Conservation (phyloP, 108 stramenopile genomes). For the Fragilaria crotonensis region DNA sequence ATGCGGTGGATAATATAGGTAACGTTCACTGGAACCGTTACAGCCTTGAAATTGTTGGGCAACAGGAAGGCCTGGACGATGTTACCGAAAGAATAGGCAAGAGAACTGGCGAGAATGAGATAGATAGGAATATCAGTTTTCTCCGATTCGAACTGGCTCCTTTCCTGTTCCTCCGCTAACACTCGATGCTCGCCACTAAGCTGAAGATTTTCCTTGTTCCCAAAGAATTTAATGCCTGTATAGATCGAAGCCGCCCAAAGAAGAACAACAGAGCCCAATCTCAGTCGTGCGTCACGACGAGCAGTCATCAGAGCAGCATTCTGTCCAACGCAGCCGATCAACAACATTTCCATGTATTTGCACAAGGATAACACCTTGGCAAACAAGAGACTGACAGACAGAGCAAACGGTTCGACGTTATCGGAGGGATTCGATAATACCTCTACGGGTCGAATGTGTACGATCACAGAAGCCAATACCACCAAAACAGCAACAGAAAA, state of each 20-base stretch:
- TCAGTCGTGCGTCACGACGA: neutral
- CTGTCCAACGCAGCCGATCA: neutral
- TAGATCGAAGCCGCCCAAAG: slow-evolving; percentile 11
- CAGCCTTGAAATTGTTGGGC: neutral
- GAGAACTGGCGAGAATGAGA: slow-evolving; percentile 8
- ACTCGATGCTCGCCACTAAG: neutral
- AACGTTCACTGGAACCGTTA: slow-evolving; percentile 31
- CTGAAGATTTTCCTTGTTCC: neutral
- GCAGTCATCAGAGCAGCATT: neutral
- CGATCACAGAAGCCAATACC: slow-evolving; percentile 15
- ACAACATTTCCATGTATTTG: neutral
- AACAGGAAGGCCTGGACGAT: neutral
- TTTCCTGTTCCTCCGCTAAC: neutral
- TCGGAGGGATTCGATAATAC: slow-evolving; percentile 15
- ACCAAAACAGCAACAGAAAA: slow-evolving; percentile 17
- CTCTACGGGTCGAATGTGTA: slow-evolving; percentile 25
- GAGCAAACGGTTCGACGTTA: slow-evolving; percentile 24
- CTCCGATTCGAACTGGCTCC: neutral
- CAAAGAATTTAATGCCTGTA: slow-evolving; percentile 8
- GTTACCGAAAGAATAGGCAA: neutral
- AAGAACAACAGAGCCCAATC: neutral
- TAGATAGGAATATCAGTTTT: slow-evolving; percentile 6
- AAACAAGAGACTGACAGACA: neutral
- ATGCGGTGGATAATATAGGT: slow-evolving; percentile 38
- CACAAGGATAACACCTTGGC: neutral